Evolutionary conservation across 2,329 filamentous ascomycete genomes (phyloP).

Genomic region (Pseudogymnoascus sp.): DNA sequence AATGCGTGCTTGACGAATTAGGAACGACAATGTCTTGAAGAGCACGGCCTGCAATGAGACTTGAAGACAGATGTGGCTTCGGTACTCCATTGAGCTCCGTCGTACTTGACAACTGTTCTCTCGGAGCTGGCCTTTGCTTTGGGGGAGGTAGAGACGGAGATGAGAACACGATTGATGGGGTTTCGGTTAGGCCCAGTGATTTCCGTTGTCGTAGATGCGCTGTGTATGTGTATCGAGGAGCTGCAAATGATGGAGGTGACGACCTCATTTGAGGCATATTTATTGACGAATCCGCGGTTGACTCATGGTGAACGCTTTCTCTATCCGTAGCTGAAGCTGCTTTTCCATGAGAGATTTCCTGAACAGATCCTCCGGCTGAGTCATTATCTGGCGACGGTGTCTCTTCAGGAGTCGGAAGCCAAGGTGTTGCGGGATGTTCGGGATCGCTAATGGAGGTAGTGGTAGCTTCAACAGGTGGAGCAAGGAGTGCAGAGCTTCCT

Average conservation of each 20-base stretch:
- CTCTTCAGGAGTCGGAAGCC: constrained; percentile 25
- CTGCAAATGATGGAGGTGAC: constrained; percentile 25
- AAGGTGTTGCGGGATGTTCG: background rate
- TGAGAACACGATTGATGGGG: constrained; percentile 28
- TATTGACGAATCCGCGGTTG: constrained; percentile 14
- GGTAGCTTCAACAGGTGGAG: background rate
- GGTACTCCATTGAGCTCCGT: constrained; percentile 11
- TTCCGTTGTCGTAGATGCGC: constrained; percentile 23
- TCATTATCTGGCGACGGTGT: constrained; percentile 24
- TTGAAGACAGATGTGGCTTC: constrained; percentile 23
- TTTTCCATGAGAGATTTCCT: background rate
- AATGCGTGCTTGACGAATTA: constrained; percentile 24
- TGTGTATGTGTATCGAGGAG: constrained; percentile 25
- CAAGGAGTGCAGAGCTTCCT: background rate
- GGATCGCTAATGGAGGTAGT: background rate
- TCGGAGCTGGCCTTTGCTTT: constrained; percentile 10
- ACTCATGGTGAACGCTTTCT: background rate
- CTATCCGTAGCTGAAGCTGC: background rate
- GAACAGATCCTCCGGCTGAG: background rate
- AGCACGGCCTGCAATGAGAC: constrained; percentile 26
- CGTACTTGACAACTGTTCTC: constrained; percentile 13
- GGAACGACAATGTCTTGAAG: constrained; percentile 28
- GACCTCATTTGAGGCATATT: constrained; percentile 23
- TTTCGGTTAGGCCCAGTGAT: constrained; percentile 21
- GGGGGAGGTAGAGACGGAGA: constrained; percentile 28